Base-by-base conservation (phyloP, 106 monocot species). In the Allium cepa region DNA sequence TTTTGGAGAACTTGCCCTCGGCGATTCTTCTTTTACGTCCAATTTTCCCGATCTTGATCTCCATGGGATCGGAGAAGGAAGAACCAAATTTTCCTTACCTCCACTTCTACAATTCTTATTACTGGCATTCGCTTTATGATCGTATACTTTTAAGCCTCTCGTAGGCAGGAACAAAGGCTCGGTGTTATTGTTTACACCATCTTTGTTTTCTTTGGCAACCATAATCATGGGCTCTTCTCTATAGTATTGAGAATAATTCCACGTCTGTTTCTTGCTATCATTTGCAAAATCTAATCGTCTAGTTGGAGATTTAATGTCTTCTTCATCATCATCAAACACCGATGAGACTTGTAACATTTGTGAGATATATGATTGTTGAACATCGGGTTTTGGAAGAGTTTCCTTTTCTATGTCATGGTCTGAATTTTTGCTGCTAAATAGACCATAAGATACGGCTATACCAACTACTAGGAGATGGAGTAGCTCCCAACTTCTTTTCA, bases 211-310 rank as follows among this genome's bases (percentile, higher is more conserved):
- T 48, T 59, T 22, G 58, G 69, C 55, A 17, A 70, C 70, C 57
- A 70, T 59, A 49, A 70, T 56, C 59, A 59, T 18, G 1, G 70
- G 81, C 52, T 90, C 77, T 1, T 62, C 68, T 4, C 71, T 62
- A 16, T 62, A 53, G 69, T 82, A 78, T 68, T 75, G 82, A 11
- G 88, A 82, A 70, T 57, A 70, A 48, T 49, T 70, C 70, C 70
- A 70, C 0, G 70, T 70, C 10, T 70, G 58, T 15, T 47, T 49
- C 59, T 59, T 70, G 47, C 18, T 48, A 13, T 59, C 70, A 11
- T 59, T 59, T 0, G 17, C 17, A 26, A 59, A 11, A 17, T 56
- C 68, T 9, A 56, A 56, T n/a, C 68, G 56, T 36, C 5, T 36
- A 8, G 9, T 53, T 8, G 68, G 68, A 4, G 68, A 68, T 52